Base-by-base conservation (phyloP, 768 basidiomycete genomes). In the Boletales sp. region DNA sequence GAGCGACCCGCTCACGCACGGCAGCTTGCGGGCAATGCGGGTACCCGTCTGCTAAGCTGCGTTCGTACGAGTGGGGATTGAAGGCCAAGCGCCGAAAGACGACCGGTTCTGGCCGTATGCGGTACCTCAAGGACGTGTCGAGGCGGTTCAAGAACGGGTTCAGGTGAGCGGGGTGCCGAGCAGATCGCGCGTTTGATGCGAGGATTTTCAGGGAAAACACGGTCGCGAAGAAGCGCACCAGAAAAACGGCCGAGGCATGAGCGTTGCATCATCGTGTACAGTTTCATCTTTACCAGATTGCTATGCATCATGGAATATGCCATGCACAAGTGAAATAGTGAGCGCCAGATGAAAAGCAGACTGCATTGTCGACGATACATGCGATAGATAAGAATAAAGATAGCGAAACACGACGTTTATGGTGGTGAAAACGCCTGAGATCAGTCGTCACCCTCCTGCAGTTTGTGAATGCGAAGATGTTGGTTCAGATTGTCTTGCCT, bases 11-110 rank as follows among this genome's bases (percentile, higher is more conserved):
- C 14, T 34, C 4, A 34, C 14, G n/a, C 12, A 19, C 10, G 9
- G 21, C 48, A 96, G 94, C 85, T 53, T 98, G 96, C 75, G 88
- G 86, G 19, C 89, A 91, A 69, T 97, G 96, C 71, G 96, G 95
- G 50, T 98, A 93, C 76, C 96, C 96, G 40, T 75, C 92, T 49
- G 94, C 96, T 48, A 98, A 91, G 76, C 74, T 95, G 63, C 85
- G 95, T 66, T 94, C 91, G 64, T 98, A 84, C 74, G 89, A 97
- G 75, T 98, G 96, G 96, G 93, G 94, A 59, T 81, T 85, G 70
- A 99, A 99, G 83, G 96, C 96, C 48, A 97, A 98, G 85, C 87
- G 96, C 74, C 87, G 95, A 84, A 96, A 95, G 86, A 98, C 95
- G 42, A 97, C 96, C 52, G 96, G 96, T 53, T 94, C 95, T 58